A percentile compares a stretch with the other conserved stretches of the same genome.
phyloP scores from a whole-genome alignment of 768 basidiomycete genomes.

The Suillus alpinus region DNA sequence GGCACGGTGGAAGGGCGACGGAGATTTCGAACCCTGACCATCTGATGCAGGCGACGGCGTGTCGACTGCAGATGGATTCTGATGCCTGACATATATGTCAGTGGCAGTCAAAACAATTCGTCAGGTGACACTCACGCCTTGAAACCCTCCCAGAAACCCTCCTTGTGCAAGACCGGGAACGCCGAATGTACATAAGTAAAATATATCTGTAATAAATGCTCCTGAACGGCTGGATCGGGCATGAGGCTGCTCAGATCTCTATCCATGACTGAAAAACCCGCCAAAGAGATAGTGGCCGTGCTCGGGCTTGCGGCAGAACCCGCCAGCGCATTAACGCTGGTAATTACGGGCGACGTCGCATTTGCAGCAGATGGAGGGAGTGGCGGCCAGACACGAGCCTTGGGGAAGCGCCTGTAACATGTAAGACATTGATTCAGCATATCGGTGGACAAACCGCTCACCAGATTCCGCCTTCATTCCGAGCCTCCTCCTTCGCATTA shows the following conservation, averaged over 20 bases:
- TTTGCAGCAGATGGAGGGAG: constrained; percentile 30
- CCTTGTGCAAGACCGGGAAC: constrained; percentile 76
- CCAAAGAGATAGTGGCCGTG: constrained; percentile 12
- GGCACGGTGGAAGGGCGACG: constrained; percentile 39
- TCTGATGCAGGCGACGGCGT: constrained; percentile 32
- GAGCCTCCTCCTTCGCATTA: constrained; percentile 56
- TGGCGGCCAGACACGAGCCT: constrained; percentile 87
- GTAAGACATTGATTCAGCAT: constrained; percentile 15
- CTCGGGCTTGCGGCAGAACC: constrained; percentile 10
- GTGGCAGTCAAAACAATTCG: neutral
- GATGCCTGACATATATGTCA: constrained; percentile 18
- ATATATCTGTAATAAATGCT: constrained; percentile 71
- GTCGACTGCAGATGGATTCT: constrained; percentile 22
- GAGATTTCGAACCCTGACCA: constrained; percentile 14
- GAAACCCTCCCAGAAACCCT: constrained; percentile 61
- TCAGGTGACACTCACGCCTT: constrained; percentile 30
- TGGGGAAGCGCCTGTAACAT: constrained; percentile 72
- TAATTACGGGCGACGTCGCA: constrained; percentile 13
- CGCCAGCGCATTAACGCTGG: constrained; percentile 1
- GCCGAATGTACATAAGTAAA: constrained; percentile 79
- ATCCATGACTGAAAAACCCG: constrained; percentile 24
- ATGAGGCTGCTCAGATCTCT: constrained; percentile 43
- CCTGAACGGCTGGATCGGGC: constrained; percentile 59
- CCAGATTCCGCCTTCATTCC: constrained; percentile 80
- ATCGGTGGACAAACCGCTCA: constrained; percentile 26